Conservation (phyloP, 2,329 filamentous ascomycete species). For the Paecilomyces dactylethromorphus region DNA sequence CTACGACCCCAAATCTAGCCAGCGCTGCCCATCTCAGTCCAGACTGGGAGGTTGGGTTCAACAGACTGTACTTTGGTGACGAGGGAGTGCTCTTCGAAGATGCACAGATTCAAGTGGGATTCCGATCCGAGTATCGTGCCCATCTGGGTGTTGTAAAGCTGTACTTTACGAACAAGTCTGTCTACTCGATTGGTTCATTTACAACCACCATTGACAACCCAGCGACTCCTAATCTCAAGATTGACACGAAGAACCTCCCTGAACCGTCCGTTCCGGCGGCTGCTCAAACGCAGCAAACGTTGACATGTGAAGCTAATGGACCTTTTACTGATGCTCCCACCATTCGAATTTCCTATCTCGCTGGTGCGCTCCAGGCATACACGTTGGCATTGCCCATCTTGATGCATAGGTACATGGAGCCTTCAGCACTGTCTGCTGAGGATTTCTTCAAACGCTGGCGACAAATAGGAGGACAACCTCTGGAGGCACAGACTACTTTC, state of each 20-base stretch:
- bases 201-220: constrained; percentile 84
- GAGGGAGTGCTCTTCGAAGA: constrained; percentile 95
- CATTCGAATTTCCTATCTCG: constrained; percentile 88
- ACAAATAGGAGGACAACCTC: constrained; percentile 83
- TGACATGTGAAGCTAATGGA: constrained; percentile 83
- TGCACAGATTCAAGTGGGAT: constrained; percentile 82
- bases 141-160: constrained; percentile 92
- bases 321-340: constrained; percentile 82
- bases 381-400: constrained; percentile 85
- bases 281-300: constrained; percentile 81
- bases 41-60: constrained; percentile 88
- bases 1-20: constrained; percentile 72
- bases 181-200: constrained; percentile 77
- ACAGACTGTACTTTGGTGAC: constrained; percentile 67
- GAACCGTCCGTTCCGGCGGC: constrained; percentile 71
- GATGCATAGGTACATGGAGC: constrained; percentile 95
- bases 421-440: constrained; percentile 75
- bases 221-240: constrained; percentile 60
- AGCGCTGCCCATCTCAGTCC: constrained; percentile 89
- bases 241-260: constrained; percentile 82
- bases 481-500: constrained; percentile 86
- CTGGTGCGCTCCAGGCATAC: constrained; percentile 84
- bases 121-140: constrained; percentile 90
- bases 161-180: constrained; percentile 93
- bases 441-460: constrained; percentile 99